phyloP scores from a whole-genome alignment of 2,329 filamentous ascomycete genomes.

The Fonsecaea nubica region DNA sequence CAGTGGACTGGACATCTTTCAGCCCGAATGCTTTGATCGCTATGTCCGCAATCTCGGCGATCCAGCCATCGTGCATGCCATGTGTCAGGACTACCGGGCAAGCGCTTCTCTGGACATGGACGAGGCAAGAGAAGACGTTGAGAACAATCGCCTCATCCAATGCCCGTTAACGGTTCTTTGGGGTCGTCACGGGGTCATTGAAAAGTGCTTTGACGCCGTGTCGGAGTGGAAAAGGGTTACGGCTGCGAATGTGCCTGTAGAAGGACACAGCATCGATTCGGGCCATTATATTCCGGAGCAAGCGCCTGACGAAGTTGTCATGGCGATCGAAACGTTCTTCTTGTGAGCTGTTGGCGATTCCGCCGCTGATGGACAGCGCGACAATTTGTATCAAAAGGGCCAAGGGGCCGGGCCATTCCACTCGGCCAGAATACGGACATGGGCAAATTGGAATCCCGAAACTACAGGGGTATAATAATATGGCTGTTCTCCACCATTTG shows the following conservation, averaged over 20 bases:
- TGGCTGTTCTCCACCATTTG: no score
- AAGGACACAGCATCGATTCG: conserved; percentile 5
- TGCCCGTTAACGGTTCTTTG: conserved; percentile 9
- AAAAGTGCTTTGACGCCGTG: conserved; percentile 13
- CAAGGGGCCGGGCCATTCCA: neutral
- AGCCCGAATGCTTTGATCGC: conserved; percentile 1
- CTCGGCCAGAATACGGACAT: neutral
- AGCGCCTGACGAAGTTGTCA: conserved; percentile 5
- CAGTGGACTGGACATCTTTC: conserved; percentile 5
- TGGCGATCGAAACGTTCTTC: neutral
- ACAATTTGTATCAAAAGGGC: neutral
- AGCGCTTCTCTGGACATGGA: conserved; percentile 7
- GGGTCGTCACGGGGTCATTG: conserved; percentile 12
- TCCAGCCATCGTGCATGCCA: conserved; percentile 9
- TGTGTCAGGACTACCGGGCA: conserved; percentile 12
- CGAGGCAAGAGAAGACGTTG: conserved; percentile 6
- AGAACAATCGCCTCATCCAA: neutral
- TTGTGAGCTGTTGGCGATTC: neutral
- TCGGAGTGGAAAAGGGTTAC: conserved; percentile 5
- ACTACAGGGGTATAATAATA: neutral
- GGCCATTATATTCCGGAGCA: conserved; percentile 9
- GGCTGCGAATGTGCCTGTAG: neutral
- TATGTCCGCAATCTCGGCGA: conserved; percentile 16
- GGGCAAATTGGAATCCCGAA: neutral
- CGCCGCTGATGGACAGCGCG: neutral